A percentile compares a stretch with the other conserved stretches of the same genome.
These are phyloP conservation scores for Pholiota microspora DNA, from an alignment of 768 basidiomycete genomes.

Conservation along the genomic window DNA sequence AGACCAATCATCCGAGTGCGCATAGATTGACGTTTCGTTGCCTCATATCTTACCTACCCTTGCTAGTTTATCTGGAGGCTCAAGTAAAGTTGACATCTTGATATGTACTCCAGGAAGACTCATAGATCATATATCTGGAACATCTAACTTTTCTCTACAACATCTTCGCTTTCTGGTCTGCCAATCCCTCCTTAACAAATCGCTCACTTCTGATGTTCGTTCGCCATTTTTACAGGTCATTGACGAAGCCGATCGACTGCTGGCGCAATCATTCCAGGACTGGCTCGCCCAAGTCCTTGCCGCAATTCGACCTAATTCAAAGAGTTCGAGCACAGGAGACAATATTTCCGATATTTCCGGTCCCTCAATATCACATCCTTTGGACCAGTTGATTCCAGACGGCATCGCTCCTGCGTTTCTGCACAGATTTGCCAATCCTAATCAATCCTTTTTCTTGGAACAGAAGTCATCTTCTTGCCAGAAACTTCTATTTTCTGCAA, in stretches of 20 bases:
- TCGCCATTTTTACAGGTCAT: no score
- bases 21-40: neutral
- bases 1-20: constrained; percentile 53
- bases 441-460: constrained; percentile 55
- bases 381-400: constrained; percentile 4
- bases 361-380: neutral
- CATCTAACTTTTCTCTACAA: constrained; percentile 88
- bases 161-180: constrained; percentile 92
- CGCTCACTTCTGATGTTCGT: no score
- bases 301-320: constrained; percentile 50
- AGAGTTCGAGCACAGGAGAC: no score
- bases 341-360: neutral
- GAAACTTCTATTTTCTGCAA: constrained; percentile 95
- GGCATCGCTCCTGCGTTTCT: constrained; percentile 3
- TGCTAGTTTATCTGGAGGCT: constrained; percentile 73
- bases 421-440: constrained; percentile 15
- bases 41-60: neutral
- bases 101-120: constrained; percentile 95
- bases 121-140: constrained; percentile 89
- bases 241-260: constrained; percentile 95
- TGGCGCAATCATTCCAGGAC: constrained; percentile 94
- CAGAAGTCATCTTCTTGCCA: constrained; percentile 71
- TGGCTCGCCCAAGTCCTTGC: constrained; percentile 85
- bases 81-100: constrained; percentile 89
- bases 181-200: no score